Conservation (phyloP, 2,329 filamentous ascomycete genomes). For the Daldinia eschscholtzii region DNA sequence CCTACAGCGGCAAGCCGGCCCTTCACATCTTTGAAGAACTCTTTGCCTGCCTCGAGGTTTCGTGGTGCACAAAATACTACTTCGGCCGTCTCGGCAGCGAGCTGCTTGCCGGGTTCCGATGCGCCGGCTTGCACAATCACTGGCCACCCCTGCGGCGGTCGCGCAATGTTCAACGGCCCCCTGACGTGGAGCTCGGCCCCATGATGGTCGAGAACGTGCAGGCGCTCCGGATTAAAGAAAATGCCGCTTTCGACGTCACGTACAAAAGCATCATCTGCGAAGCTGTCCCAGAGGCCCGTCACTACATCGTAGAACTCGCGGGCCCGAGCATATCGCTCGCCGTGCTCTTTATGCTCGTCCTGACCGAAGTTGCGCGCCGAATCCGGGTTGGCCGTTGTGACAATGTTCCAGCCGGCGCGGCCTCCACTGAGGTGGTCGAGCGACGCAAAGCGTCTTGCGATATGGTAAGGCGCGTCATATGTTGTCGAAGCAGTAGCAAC, state of each 20-base stretch:
- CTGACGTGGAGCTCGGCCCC: slow-evolving; percentile 62
- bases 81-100: slow-evolving; percentile 67
- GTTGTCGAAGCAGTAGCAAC: slow-evolving; percentile 67
- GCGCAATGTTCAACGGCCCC: slow-evolving; percentile 65
- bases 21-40: slow-evolving; percentile 65
- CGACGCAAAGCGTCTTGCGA: slow-evolving; percentile 66
- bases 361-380: slow-evolving; percentile 65
- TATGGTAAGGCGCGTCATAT: slow-evolving; percentile 66
- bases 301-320: slow-evolving; percentile 67
- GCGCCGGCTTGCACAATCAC: slow-evolving; percentile 68
- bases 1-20: slow-evolving; percentile 60
- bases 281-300: slow-evolving; percentile 66
- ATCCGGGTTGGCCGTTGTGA: slow-evolving; percentile 66
- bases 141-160: slow-evolving; percentile 67
- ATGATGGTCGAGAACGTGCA: slow-evolving; percentile 65
- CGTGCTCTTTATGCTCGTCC: slow-evolving; percentile 63
- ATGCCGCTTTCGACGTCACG: slow-evolving; percentile 62
- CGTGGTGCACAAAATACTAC: slow-evolving; percentile 64
- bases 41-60: slow-evolving; percentile 61
- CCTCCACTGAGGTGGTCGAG: slow-evolving; percentile 65
- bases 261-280: slow-evolving; percentile 67
- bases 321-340: slow-evolving; percentile 64
- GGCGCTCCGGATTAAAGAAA: slow-evolving; percentile 64
- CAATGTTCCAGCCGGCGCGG: slow-evolving; percentile 67
- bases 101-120: slow-evolving; percentile 63